Conservation (phyloP, 306 rosid species). For the Quillaja saponaria region DNA sequence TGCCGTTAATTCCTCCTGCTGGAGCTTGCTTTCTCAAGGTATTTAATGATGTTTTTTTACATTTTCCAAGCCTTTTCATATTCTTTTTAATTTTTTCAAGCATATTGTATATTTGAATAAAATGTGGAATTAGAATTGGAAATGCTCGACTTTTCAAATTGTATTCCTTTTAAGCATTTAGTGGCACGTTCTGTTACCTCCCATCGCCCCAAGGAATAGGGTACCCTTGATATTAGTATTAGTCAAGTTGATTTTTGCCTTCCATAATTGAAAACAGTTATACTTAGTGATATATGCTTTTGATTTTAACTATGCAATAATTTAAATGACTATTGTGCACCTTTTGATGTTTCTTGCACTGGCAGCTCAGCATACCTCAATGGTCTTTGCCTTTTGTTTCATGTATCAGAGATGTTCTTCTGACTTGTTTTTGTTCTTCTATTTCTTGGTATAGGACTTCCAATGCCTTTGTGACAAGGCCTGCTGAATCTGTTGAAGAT, state of each 20-base stretch:
- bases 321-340: no score
- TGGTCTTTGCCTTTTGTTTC: constrained; percentile 26
- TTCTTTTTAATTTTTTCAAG: background rate
- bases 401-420: constrained; percentile 35
- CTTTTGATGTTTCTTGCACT: background rate
- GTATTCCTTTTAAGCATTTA: background rate
- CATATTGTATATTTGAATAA: background rate
- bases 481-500: constrained; percentile 52
- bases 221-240: no score
- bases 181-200: no score
- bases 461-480: constrained; percentile 80
- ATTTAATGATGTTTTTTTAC: background rate
- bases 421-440: constrained; percentile 43
- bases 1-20: constrained; percentile 66
- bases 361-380: constrained; percentile 24
- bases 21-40: constrained; percentile 95
- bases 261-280: constrained; percentile 5
- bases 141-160: background rate
- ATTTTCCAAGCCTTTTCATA: background rate
- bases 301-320: no score
- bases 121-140: no score
- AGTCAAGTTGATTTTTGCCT: background rate
- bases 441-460: constrained; percentile 70
- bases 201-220: no score
- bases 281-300: background rate